Conservation (phyloP, 2,329 filamentous ascomycete species). For the Alternaria postmessia region DNA sequence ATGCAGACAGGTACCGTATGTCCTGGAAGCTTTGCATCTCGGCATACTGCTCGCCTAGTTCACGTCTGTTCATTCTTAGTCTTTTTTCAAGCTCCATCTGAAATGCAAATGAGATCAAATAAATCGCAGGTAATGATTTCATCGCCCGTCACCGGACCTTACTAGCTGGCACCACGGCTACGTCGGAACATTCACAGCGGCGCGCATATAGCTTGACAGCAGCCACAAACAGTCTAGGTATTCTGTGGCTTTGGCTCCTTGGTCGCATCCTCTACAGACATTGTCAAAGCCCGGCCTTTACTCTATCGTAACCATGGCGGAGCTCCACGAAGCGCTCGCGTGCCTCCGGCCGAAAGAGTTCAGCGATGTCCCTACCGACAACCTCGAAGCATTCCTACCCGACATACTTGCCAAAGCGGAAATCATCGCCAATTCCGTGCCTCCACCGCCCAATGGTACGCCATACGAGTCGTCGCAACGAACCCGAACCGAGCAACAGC, state of each 20-base stretch:
- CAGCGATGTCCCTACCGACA: conserved; percentile 54
- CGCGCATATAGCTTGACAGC: conserved; percentile 4
- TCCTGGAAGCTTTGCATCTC: conserved; percentile 9
- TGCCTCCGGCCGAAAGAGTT: conserved; percentile 56
- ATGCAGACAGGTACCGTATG: neutral
- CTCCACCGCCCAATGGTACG: conserved; percentile 61
- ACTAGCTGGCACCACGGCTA: conserved; percentile 24
- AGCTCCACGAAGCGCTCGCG: conserved; percentile 57
- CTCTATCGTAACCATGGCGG: conserved; percentile 31
- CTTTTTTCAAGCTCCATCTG: neutral
- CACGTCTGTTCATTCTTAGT: neutral
- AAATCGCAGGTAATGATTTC: conserved; percentile 20
- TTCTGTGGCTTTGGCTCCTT: neutral
- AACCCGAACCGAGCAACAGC: conserved; percentile 65
- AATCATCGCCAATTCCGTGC: conserved; percentile 78
- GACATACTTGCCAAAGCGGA: conserved; percentile 65
- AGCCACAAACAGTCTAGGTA: neutral
- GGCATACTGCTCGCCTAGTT: neutral
- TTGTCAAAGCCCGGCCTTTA: neutral
- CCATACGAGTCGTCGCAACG: conserved; percentile 59
- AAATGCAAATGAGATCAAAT: neutral
- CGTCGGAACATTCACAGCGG: conserved; percentile 18
- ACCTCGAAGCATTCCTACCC: conserved; percentile 52
- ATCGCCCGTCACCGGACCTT: conserved; percentile 22
- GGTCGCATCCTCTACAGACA: neutral